Evolutionary conservation across 2,329 filamentous ascomycete genomes (phyloP).

Genomic region (Ophiocordyceps camponoti-floridani): DNA sequence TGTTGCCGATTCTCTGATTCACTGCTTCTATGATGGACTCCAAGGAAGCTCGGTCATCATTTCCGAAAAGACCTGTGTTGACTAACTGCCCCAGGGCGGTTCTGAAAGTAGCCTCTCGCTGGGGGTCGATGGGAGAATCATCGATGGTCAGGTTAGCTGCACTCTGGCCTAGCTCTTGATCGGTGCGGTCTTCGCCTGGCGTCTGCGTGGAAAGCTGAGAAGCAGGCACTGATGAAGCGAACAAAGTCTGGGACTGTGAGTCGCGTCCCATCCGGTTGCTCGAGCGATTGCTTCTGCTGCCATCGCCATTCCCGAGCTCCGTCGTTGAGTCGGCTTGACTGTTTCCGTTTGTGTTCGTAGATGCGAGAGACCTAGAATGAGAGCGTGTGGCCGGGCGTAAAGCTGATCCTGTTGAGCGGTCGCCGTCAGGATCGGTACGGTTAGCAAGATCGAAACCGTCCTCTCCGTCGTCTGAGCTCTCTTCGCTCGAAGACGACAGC

Average conservation of each 20-base stretch:
- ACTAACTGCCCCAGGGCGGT: conserved; percentile 68
- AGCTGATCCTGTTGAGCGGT: conserved; percentile 12
- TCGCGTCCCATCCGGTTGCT: conserved; percentile 19
- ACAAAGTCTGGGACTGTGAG: conserved; percentile 36
- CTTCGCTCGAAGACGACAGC: conserved; percentile 39
- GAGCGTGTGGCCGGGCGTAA: conserved; percentile 8
- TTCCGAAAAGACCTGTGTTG: conserved; percentile 57
- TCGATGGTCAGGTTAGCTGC: conserved; percentile 24
- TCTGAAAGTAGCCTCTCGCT: conserved; percentile 59
- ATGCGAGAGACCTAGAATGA: conserved; percentile 1
- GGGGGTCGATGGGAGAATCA: conserved; percentile 32
- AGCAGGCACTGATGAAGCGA: conserved; percentile 63
- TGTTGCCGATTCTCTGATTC: conserved; percentile 46
- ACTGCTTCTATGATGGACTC: conserved; percentile 60
- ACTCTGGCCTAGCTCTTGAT: conserved; percentile 24
- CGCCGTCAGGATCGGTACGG: conserved; percentile 30
- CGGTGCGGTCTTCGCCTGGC: conserved; percentile 22
- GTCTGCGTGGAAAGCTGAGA: conserved; percentile 44
- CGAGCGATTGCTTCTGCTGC: conserved; percentile 10
- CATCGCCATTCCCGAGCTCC: conserved; percentile 23
- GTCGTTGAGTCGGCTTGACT: neutral
- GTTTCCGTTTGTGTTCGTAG: conserved; percentile 18
- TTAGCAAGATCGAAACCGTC: conserved; percentile 37
- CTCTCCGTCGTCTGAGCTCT: conserved; percentile 39
- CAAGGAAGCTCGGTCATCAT: conserved; percentile 66